Evolutionary conservation across 768 basidiomycete species (phyloP).

Genomic region (Sarcodon aspratus): DNA sequence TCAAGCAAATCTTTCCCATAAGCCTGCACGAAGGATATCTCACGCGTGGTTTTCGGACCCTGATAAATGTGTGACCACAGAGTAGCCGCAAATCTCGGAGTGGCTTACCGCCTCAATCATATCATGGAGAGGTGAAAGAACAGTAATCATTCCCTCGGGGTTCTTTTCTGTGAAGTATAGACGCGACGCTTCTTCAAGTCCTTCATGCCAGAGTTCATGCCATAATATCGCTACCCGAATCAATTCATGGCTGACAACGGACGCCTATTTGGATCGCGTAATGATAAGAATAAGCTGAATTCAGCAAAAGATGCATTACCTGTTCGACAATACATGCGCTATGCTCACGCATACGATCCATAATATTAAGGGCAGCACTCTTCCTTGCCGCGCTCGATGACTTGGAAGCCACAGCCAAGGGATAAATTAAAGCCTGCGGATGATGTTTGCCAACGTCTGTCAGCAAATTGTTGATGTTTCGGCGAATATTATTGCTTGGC

Average conservation of each 20-base stretch:
- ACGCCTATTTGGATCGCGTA: constrained; percentile 36
- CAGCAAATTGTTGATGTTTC: constrained; percentile 80
- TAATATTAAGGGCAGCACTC: constrained; percentile 75
- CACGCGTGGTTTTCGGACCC: constrained; percentile 91
- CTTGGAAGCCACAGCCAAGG: constrained; percentile 92
- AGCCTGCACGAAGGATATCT: constrained; percentile 89
- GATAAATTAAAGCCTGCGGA: constrained; percentile 94
- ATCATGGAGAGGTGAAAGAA: constrained; percentile 85
- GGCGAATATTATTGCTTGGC: constrained; percentile 74
- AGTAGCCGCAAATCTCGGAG: not conserved
- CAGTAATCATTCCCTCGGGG: constrained; percentile 92
- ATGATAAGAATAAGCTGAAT: not conserved
- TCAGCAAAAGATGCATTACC: constrained; percentile 22
- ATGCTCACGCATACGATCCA: constrained; percentile 91
- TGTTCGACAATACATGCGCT: constrained; percentile 81
- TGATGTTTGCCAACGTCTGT: constrained; percentile 93
- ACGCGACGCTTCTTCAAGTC: constrained; percentile 93
- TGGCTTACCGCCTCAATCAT: constrained; percentile 72
- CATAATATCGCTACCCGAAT: constrained; percentile 97
- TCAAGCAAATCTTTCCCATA: constrained; percentile 89
- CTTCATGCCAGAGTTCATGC: constrained; percentile 99
- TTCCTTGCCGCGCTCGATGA: constrained; percentile 79
- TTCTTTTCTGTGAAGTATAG: constrained; percentile 96
- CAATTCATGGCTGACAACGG: constrained; percentile 84
- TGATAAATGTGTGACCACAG: constrained; percentile 17